These are phyloP conservation scores for Zopfia rhizophila DNA, from an alignment of 2,329 filamentous ascomycete species.

Conservation along the genomic window DNA sequence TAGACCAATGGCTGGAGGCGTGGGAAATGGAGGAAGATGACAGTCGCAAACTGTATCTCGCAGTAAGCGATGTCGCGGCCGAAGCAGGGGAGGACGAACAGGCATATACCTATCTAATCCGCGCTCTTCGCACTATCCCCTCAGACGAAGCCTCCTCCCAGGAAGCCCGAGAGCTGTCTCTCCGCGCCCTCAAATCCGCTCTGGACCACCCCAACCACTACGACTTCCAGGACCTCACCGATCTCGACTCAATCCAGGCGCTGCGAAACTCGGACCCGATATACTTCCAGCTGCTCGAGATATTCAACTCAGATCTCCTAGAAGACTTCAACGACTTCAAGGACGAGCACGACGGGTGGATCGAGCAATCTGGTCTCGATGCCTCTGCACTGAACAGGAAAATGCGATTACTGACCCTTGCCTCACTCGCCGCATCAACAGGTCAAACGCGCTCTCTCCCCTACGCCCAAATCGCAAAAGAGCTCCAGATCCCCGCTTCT, in stretches of 20 bases:
- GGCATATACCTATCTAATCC: conserved; percentile 76
- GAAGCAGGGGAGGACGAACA: conserved; percentile 81
- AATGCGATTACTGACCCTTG: conserved; percentile 94
- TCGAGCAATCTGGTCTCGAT: conserved; percentile 80
- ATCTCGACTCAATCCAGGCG: conserved; percentile 82
- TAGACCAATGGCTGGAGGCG: conserved; percentile 81
- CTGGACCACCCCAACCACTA: conserved; percentile 73
- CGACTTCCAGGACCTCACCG: conserved; percentile 77
- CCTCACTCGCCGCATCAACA: conserved; percentile 84
- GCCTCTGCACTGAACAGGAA: conserved; percentile 84
- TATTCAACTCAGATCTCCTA: conserved; percentile 92
- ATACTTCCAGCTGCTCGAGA: conserved; percentile 91
- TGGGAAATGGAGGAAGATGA: conserved; percentile 89
- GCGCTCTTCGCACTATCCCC: conserved; percentile 82
- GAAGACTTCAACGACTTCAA: conserved; percentile 97
- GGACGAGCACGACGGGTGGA: conserved; percentile 86
- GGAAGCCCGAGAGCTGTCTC: conserved; percentile 68
- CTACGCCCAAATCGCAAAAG: conserved; percentile 84
- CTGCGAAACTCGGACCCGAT: conserved; percentile 84
- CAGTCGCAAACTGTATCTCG: conserved; percentile 83
- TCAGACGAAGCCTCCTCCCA: conserved; percentile 63
- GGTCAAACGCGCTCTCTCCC: conserved; percentile 83
- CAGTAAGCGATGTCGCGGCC: conserved; percentile 81
- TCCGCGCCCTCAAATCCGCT: conserved; percentile 74
- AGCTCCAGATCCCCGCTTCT: conserved; percentile 81